Evolutionary conservation across 306 rosid genomes (phyloP), one percentile per base, ranked within the genome.

Genomic region (Lithocarpus polystachyus): DNA sequence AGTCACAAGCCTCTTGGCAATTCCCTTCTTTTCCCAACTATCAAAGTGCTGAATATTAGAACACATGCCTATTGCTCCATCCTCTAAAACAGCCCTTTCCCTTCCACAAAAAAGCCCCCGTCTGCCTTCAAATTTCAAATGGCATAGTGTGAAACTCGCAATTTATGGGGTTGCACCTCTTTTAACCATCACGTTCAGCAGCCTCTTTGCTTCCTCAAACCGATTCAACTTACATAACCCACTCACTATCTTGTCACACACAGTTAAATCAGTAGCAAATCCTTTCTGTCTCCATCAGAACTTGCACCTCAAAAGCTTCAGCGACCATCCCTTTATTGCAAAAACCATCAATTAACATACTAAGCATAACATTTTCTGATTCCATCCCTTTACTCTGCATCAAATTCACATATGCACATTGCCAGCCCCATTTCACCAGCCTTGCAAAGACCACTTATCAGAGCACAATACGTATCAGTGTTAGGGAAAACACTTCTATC

Each of bases 361-460:
- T 57, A 22, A 79, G 57, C 52, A 64, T 71, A 19, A 61, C 59
- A 10, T 18, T 35, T 56, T 78, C 77, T 48, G 78, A 26, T 70
- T 75, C 43, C 24, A 78, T 61, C n/a, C 73, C 73, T 67, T 71
- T 45, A 4, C 12, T 51, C 48, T 75, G 79, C 88, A 85, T 81
- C 64, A 59, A 73, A 29, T 79, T 75, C 13, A 56, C 69, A 45
- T 52, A 75, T 19, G 56, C 53, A n/a, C 81, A 85, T 56, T 14
- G 79, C 81, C 70, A 56, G 24, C 68, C 18, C 74, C 84, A 79
- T 71, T 24, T 79, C 81, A 37, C 68, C 86, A 31, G 28, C 74
- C 76, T 75, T 78, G 79, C 81, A 82, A 69, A 79, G 45, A 17
- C 83, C 81, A 59, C 43, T 61, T 48, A 82, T 64, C 40, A 81